These are phyloP conservation scores for Quercus rubra DNA, from an alignment of 306 rosid genomes.

Conservation along the genomic window DNA sequence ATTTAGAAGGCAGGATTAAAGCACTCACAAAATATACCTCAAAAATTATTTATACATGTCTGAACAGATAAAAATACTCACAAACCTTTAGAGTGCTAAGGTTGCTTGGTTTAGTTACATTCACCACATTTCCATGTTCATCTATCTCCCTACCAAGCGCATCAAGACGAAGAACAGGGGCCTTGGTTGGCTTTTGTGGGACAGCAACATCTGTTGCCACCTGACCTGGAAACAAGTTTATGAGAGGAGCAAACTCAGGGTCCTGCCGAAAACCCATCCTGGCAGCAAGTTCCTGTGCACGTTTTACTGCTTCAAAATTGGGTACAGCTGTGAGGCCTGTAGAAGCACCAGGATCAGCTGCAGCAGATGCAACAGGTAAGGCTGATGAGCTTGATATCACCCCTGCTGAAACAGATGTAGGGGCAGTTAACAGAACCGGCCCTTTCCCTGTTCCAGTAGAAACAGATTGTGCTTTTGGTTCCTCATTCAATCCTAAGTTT, in stretches of 20 bases:
- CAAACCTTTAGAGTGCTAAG: conserved; percentile 94
- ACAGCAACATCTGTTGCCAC: conserved; percentile 46
- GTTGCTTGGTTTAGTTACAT: conserved; percentile 71
- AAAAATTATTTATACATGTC: background rate
- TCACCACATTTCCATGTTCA: conserved; percentile 85
- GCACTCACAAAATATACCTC: background rate
- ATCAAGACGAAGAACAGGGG: conserved; percentile 97
- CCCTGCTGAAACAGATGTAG: conserved; percentile 35
- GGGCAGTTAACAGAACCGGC: conserved; percentile 7
- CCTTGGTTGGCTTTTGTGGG: conserved; percentile 80
- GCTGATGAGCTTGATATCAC: conserved; percentile 32
- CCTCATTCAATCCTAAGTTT: conserved; percentile 40
- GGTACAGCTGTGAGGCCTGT: conserved; percentile 43
- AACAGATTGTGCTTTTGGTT: conserved; percentile 29
- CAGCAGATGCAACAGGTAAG: conserved; percentile 36
- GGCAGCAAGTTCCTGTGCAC: conserved; percentile 92
- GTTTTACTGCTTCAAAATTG: conserved; percentile 79
- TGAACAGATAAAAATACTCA: conserved; percentile 8
- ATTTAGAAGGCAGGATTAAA: conserved; percentile 6
- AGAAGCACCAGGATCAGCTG: conserved; percentile 26
- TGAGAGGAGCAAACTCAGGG: conserved; percentile 90
- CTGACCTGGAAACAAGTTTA: conserved; percentile 89
- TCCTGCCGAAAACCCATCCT: conserved; percentile 95
- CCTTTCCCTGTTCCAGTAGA: conserved; percentile 24
- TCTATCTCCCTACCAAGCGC: conserved; percentile 95